Percentiles rank a stretch among this genome's conserved stretches.
Conservation (phyloP, 73 alveolate genomes). For the Blepharisma stoltei region DNA sequence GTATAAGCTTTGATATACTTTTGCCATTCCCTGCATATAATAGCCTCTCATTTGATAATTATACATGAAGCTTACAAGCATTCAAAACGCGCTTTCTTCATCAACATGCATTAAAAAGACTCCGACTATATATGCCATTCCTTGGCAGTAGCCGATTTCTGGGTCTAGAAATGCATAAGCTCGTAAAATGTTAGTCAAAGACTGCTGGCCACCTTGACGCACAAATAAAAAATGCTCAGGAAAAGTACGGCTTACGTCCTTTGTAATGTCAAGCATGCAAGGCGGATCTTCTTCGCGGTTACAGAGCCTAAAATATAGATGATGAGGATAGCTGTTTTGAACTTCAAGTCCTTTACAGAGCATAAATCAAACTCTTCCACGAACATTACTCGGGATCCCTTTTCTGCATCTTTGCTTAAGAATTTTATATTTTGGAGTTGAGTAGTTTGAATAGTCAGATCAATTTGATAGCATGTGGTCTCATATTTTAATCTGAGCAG, state of each 20-base stretch:
- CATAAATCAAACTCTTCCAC: constrained; percentile 58
- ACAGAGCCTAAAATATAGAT: constrained; percentile 1
- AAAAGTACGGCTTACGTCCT: constrained; percentile 39
- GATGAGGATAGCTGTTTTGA: neutral
- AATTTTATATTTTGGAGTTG: neutral
- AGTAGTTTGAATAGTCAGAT: neutral
- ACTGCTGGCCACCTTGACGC: constrained; percentile 21
- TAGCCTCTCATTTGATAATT: constrained; percentile 16
- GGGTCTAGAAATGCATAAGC: constrained; percentile 65
- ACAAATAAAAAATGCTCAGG: constrained; percentile 36
- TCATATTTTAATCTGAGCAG: no score
- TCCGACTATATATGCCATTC: constrained; percentile 69
- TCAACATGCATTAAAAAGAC: constrained; percentile 45
- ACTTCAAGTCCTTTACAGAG: constrained; percentile 31
- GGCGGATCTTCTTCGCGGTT: constrained; percentile 27
- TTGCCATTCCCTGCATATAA: constrained; percentile 13
- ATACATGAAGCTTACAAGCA: neutral
- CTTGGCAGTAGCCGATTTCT: constrained; percentile 83
- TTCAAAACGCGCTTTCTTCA: constrained; percentile 59
- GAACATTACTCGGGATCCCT: constrained; percentile 62
- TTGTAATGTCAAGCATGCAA: constrained; percentile 11
- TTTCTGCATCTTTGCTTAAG: constrained; percentile 50
- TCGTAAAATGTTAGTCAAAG: constrained; percentile 61
- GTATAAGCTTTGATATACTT: neutral
- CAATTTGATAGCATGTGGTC: no score